Evolutionary conservation across 1,284 basidiomycete species (phyloP), one percentile per base, ranked within the genome.

Genomic region (Cutaneotrichosporon sp.): DNA sequence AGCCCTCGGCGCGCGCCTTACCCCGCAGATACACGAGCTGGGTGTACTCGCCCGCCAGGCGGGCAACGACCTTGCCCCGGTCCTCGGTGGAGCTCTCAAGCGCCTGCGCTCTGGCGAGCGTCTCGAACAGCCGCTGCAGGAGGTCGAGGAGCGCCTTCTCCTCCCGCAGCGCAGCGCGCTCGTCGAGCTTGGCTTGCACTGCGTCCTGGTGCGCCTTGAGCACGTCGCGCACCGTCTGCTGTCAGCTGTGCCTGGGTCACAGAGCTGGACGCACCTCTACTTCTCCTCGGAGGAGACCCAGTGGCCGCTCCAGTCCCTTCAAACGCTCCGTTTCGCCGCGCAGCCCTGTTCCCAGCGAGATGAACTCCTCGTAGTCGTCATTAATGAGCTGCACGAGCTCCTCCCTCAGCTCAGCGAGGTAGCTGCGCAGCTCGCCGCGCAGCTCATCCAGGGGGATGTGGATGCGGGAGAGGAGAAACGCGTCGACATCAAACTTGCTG

Each of bases 311-410:
- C 58, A 95, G 76, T 57, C 84, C 81, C 65, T 85, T 83, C 69
- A 95, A 75, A 64, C 90, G 83, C 51, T 83, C 82, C 2, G 90
- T 91, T 77, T 97, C 93, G 33, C 89, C 91, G 63, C 87, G 84
- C 66, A 97, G 76, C 68, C 94, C 91, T 2, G 90, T 94, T 67
- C 94, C 95, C 25, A 99, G 83, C 68, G 90, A 92, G 68, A 99
- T 97, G 77, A 98, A 98, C 49, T 94, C 94, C 77, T 94, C 93
- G 78, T 98, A 98, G 80, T 98, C 95, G 72, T 94, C 89, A 77
- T 99, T 97, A 78, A 99, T 97, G 73, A 98, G 87, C 72, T 87
- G 88, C 31, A 97, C 92, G 31, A 99, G 85, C 75, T 97, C 93
- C 74, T 94, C 90, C 73, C 95, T 92, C 68, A 99, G 81, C 16